Evolutionary conservation across 345 rosid species (phyloP).

Genomic region (Euphorbia lathyris): DNA sequence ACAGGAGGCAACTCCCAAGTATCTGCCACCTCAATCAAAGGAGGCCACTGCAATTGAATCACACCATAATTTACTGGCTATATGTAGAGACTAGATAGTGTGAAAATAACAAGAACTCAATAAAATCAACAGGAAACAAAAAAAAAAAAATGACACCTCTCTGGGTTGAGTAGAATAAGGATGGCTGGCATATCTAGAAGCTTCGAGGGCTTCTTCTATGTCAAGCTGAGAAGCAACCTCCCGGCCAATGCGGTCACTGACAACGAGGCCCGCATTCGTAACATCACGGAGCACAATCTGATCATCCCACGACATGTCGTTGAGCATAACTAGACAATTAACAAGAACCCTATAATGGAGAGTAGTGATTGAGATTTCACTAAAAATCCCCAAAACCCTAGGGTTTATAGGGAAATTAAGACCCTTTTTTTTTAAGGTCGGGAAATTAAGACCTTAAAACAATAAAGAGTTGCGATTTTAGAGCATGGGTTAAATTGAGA

Average conservation of each 20-base stretch:
- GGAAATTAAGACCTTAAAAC: too few relatives aligned
- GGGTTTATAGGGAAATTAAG: slow-evolving; percentile 4
- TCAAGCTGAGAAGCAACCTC: slow-evolving; percentile 79
- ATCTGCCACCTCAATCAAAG: slow-evolving; percentile 71
- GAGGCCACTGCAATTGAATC: slow-evolving; percentile 78
- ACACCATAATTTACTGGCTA: slow-evolving; percentile 1
- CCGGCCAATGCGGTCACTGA: slow-evolving; percentile 77
- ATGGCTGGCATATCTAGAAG: slow-evolving; percentile 90
- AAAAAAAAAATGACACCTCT: slow-evolving; percentile 41
- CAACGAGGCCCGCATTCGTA: slow-evolving; percentile 63
- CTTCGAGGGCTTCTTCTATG: slow-evolving; percentile 87
- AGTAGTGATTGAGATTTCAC: background rate
- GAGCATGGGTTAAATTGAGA: background rate
- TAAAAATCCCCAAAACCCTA: slow-evolving; percentile 1
- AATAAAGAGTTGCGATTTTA: background rate
- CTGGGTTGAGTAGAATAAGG: slow-evolving; percentile 86
- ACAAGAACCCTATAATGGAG: background rate
- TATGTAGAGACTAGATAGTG: background rate
- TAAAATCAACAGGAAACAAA: background rate
- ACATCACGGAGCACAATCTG: slow-evolving; percentile 88
- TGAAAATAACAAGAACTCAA: background rate
- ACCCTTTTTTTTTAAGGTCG: too few relatives aligned
- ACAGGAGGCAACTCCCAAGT: slow-evolving; percentile 83
- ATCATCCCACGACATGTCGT: slow-evolving; percentile 66
- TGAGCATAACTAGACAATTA: background rate